Evolutionary conservation across 306 rosid genomes (phyloP).

Genomic region (Macrotyloma uniflorum): DNA sequence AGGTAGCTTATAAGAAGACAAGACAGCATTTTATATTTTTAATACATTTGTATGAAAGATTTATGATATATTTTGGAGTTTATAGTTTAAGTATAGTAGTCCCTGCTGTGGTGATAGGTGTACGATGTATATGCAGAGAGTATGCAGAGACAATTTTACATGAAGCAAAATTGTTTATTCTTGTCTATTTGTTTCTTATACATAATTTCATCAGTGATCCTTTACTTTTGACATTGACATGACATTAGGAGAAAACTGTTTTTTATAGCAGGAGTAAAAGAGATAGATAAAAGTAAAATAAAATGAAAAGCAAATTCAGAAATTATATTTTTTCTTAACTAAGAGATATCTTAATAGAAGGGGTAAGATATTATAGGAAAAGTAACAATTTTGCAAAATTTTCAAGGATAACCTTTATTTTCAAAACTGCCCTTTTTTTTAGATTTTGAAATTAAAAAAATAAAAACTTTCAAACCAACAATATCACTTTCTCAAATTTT

Average conservation of each 20-base stretch:
- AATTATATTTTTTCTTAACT: no score
- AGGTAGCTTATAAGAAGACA: slow-evolving; percentile 2
- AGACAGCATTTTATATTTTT: slow-evolving; percentile 17
- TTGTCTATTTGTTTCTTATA: neutral
- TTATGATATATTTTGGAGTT: slow-evolving; percentile 7
- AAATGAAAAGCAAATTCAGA: no score
- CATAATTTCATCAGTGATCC: neutral
- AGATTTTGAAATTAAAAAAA: no score
- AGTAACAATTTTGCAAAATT: no score
- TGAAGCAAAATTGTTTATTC: slow-evolving; percentile 3
- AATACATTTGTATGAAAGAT: neutral
- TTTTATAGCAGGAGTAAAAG: no score
- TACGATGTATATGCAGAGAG: neutral
- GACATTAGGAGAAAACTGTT: neutral
- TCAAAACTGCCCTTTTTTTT: no score
- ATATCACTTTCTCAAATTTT: no score
- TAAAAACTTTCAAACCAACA: no score
- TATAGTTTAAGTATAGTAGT: neutral
- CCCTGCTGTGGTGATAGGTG: neutral
- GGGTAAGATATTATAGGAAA: no score
- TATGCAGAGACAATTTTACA: neutral
- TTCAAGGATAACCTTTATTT: no score
- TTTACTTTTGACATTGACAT: neutral
- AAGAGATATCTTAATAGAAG: no score
- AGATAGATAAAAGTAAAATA: no score